Conservation (phyloP, 1,284 basidiomycete species). For the Laetiporus sulphureus region DNA sequence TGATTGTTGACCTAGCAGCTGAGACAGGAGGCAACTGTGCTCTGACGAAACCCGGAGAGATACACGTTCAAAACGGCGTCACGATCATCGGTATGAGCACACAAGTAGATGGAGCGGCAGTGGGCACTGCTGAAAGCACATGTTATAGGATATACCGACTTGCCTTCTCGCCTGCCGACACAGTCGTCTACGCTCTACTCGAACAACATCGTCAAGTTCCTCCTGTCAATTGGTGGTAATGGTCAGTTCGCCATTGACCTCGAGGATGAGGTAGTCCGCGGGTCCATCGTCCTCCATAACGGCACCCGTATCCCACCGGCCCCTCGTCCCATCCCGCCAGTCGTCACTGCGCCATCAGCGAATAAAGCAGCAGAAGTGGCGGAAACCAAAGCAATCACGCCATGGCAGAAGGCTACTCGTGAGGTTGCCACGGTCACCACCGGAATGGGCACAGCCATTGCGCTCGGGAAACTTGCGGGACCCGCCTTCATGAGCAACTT, state of each 20-base stretch:
- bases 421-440: constrained; percentile 68
- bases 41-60: constrained; percentile 69
- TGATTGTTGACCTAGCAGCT: constrained; percentile 80
- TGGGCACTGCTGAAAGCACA: constrained; percentile 1
- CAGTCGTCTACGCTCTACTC: constrained; percentile 85
- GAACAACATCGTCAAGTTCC: constrained; percentile 85
- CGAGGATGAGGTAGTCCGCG: constrained; percentile 77
- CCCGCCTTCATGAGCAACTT: constrained; percentile 81
- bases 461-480: constrained; percentile 71
- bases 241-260: constrained; percentile 61
- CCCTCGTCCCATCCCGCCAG: constrained; percentile 56
- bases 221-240: constrained; percentile 64
- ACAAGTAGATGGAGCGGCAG: not conserved
- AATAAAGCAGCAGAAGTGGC: constrained; percentile 45
- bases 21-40: constrained; percentile 84
- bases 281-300: constrained; percentile 69
- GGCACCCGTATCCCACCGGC: constrained; percentile 61
- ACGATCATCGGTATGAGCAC: constrained; percentile 64
- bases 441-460: constrained; percentile 67
- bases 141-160: constrained; percentile 68
- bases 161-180: constrained; percentile 78
- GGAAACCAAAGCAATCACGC: constrained; percentile 60
- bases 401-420: constrained; percentile 73
- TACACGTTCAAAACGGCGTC: constrained; percentile 63
- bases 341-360: constrained; percentile 40